Base-by-base conservation (phyloP, 2,329 filamentous ascomycete genomes). In the Camptophora hylomeconis region DNA sequence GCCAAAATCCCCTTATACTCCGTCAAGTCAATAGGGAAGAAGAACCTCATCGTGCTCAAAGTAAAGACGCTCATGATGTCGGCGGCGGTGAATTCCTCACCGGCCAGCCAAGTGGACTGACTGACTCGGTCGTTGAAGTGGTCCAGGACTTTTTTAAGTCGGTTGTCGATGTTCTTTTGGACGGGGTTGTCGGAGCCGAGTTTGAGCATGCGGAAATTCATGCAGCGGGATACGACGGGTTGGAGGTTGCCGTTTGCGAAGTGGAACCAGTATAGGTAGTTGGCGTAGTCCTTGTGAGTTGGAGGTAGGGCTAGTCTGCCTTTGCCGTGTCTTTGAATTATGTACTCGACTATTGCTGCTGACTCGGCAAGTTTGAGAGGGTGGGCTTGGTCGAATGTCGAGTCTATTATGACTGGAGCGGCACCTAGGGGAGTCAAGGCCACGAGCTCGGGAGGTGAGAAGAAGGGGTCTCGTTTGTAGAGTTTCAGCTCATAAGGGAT, bases 231-330 rank as follows among this genome's bases (percentile, higher is more conserved):
- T 19, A 69, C 35, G 0, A 47, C 45, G 0, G 60, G 50, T 39
- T 54, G 50, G 3, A 69, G 52, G 2, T 48, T 60, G 18, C 58
- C 58, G 42, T 68, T 63, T 6, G 58, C 53, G 46, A 62, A 75
- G 46, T 77, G 69, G 44, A 70, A 67, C 71, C 71, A 80, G 54
- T 71, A 76, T 1, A 80, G 44, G 38, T 72, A 79, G 28, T 72
- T 61, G 2, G 68, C 54, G 38, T 73, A 79, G 24, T 60, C 56
- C 10, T 58, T 48, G 28, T 68, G 51, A 0, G 47, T 40, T 0
- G 66, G 63, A 0, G 42, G 26, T 0, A 72, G 39, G 7, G 60
- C 52, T 0, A 78, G 52, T 8, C 49, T 51, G 5, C 69, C 69
- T 5, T 48, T 41, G 17, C 56, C 69, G 39, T 75, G 57, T 24